Conservation (phyloP, 2,329 filamentous ascomycete genomes). For the Sporothrix brunneoviolacea region DNA sequence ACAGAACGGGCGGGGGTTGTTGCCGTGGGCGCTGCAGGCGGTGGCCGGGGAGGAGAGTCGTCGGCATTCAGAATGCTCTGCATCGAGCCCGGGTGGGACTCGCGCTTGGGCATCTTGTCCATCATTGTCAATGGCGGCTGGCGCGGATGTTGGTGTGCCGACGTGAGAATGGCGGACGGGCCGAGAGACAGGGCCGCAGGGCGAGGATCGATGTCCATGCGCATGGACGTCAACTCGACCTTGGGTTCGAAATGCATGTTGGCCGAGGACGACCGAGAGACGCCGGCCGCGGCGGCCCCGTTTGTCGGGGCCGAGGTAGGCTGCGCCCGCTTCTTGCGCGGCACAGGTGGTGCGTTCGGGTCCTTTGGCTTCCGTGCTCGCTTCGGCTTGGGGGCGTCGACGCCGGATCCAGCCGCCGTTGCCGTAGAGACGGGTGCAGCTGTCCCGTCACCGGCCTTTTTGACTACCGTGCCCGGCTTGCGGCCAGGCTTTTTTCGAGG, state of each 20-base stretch:
- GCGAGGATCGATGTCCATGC: slow-evolving; percentile 27
- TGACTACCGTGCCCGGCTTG: slow-evolving; percentile 48
- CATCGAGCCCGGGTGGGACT: slow-evolving; percentile 46
- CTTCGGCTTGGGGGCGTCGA: slow-evolving; percentile 39
- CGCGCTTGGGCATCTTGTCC: slow-evolving; percentile 45
- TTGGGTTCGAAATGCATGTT: slow-evolving; percentile 15
- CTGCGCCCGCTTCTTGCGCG: slow-evolving; percentile 49
- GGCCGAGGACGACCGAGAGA: slow-evolving; percentile 11
- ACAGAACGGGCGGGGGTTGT: slow-evolving; percentile 53
- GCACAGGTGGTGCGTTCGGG: slow-evolving; percentile 48
- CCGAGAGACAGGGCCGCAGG: slow-evolving; percentile 22
- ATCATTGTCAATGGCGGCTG: slow-evolving; percentile 22
- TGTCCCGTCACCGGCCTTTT: slow-evolving; percentile 19
- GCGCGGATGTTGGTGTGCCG: slow-evolving; percentile 23
- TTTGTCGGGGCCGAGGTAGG: slow-evolving; percentile 1
- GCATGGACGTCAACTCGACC: slow-evolving; percentile 34
- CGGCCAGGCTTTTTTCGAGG: slow-evolving; percentile 59
- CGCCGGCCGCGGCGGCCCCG: background rate
- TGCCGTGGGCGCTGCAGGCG: slow-evolving; percentile 19
- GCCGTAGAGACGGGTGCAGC: slow-evolving; percentile 26
- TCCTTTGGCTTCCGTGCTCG: slow-evolving; percentile 53
- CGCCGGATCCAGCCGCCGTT: slow-evolving; percentile 29
- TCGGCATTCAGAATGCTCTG: slow-evolving; percentile 51
- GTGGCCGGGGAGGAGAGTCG: slow-evolving; percentile 37
- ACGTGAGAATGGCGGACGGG: slow-evolving; percentile 17